These are phyloP conservation scores for Handroanthus guayacan DNA, from an alignment of 257 asterid species.

Conservation along the genomic window DNA sequence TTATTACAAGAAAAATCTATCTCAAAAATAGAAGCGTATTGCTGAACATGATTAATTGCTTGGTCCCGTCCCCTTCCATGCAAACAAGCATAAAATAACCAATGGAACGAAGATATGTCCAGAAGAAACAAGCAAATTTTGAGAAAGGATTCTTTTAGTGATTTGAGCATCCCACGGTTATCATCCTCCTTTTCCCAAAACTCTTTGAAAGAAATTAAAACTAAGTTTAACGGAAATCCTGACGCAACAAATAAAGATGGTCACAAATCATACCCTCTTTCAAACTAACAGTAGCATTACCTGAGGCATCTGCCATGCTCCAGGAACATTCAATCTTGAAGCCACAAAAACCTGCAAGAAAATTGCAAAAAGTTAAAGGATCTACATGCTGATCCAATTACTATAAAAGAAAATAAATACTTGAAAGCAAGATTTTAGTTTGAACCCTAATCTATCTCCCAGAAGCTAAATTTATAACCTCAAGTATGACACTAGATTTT, in stretches of 20 bases:
- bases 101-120: not conserved
- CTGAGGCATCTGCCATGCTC: constrained; percentile 99
- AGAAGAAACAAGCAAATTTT: not conserved
- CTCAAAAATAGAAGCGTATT: not conserved
- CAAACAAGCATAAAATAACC: constrained; percentile 16
- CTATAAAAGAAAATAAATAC: not conserved
- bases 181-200: not conserved
- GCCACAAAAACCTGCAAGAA: constrained; percentile 90
- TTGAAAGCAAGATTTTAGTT: not conserved
- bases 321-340: constrained; percentile 94
- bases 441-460: constrained; percentile 9
- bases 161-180: constrained; percentile 22
- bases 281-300: constrained; percentile 47
- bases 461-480: not conserved
- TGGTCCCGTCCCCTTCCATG: not conserved
- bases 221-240: not conserved
- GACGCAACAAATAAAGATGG: not conserved
- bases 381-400: not conserved
- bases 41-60: not conserved
- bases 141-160: not conserved
- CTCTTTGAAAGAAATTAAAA: not conserved
- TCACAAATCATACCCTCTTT: not conserved
- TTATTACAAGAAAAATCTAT: not conserved
- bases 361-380: constrained; percentile 27
- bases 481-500: constrained; percentile 8